A percentile compares a stretch with the other conserved stretches of the same genome.
phyloP scores from a whole-genome alignment of 106 monocot species.

The Dioscorea alata region DNA sequence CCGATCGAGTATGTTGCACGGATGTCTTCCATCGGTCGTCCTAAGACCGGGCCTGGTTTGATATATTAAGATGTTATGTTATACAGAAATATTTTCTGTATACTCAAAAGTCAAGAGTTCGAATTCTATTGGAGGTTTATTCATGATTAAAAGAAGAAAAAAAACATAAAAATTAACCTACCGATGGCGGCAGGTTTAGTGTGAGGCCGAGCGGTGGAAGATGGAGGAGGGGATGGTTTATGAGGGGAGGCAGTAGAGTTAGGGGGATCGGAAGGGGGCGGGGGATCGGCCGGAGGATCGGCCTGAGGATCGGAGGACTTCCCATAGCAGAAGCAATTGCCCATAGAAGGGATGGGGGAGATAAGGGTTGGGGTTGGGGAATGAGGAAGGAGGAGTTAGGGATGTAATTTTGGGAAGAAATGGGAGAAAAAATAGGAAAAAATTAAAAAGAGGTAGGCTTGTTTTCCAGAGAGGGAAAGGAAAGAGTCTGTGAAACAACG shows the following conservation, averaged over 20 bases:
- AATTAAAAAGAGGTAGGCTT: background rate
- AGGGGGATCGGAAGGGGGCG: background rate
- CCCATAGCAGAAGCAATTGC: conserved; percentile 29
- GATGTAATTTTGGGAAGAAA: background rate
- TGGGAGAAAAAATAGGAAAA: background rate
- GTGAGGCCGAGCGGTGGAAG: background rate
- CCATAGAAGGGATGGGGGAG: conserved; percentile 15
- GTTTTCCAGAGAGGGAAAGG: too few species aligned
- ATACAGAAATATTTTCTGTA: too few species aligned
- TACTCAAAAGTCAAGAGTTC: too few species aligned
- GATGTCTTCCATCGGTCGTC: conserved; percentile 39
- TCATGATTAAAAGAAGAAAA: too few species aligned
- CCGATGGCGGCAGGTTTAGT: conserved; percentile 24
- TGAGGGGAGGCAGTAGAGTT: background rate
- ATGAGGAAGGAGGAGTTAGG: background rate
- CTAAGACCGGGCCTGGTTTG: conserved; percentile 19
- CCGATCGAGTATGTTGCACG: conserved; percentile 32
- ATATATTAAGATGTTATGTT: too few species aligned
- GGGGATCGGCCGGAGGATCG: background rate
- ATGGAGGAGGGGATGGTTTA: background rate
- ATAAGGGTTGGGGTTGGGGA: too few species aligned
- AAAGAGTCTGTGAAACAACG: too few species aligned
- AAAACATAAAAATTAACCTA: too few species aligned
- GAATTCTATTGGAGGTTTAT: too few species aligned
- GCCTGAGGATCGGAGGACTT: background rate